phyloP scores from a whole-genome alignment of 2,329 filamentous ascomycete species.

The Monilinia fructigena region DNA sequence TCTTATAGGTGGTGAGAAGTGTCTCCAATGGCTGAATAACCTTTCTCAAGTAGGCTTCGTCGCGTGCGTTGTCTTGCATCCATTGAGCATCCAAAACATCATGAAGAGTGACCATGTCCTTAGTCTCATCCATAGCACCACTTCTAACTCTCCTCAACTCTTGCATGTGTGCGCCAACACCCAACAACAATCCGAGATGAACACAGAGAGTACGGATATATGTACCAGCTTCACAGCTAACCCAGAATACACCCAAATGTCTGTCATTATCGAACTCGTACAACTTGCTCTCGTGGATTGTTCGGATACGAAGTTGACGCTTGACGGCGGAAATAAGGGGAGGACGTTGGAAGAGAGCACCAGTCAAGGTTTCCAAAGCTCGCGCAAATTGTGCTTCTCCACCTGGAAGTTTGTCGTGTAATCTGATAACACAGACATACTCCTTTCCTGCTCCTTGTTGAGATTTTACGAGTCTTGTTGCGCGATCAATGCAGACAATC shows the following conservation, averaged over 20 bases:
- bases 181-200: constrained; percentile 72
- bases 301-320: constrained; percentile 96
- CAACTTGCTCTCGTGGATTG: constrained; percentile 95
- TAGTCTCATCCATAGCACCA: constrained; percentile 91
- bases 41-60: constrained; percentile 86
- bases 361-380: constrained; percentile 92
- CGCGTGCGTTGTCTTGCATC: constrained; percentile 91
- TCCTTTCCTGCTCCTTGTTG: constrained; percentile 99
- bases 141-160: constrained; percentile 90
- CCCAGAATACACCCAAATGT: constrained; percentile 98
- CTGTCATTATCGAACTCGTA: constrained; percentile 98
- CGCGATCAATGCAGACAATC: constrained; percentile 94
- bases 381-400: constrained; percentile 90
- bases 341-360: constrained; percentile 94
- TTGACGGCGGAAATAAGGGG: constrained; percentile 98
- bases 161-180: constrained; percentile 97
- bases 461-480: constrained; percentile 95
- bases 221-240: constrained; percentile 96
- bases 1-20: constrained; percentile 89
- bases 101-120: constrained; percentile 88
- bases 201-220: constrained; percentile 99
- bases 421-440: constrained; percentile 91
- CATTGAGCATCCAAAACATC: constrained; percentile 95
- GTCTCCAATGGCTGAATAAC: constrained; percentile 94
- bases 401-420: constrained; percentile 93